These are phyloP conservation scores for Aquanectria penicillioides DNA, from an alignment of 2,329 filamentous ascomycete genomes.

Conservation along the genomic window DNA sequence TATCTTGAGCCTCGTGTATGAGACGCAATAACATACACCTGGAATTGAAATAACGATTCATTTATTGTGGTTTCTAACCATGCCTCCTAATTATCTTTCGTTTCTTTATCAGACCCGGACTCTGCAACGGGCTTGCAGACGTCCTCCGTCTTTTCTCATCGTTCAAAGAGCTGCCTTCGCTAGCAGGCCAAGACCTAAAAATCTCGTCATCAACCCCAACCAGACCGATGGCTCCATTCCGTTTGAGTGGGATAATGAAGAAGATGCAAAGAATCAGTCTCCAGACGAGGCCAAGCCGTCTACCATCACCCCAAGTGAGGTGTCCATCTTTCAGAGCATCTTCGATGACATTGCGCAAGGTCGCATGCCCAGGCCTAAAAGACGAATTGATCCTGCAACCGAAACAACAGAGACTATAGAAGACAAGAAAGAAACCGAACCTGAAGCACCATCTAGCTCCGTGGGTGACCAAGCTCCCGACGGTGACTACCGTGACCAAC, in stretches of 20 bases:
- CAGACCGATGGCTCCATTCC: constrained; percentile 56
- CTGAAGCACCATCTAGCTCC: constrained; percentile 32
- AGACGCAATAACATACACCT: background rate
- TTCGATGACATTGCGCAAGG: constrained; percentile 55
- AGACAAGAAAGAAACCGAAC: constrained; percentile 1
- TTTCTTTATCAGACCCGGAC: constrained; percentile 81
- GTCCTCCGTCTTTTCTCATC: constrained; percentile 35
- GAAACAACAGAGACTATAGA: background rate
- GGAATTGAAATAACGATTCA: background rate
- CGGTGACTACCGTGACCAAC: constrained; percentile 46
- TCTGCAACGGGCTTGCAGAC: constrained; percentile 46
- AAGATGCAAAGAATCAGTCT: constrained; percentile 38
- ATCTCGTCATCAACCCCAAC: constrained; percentile 16
- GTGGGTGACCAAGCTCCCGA: constrained; percentile 47
- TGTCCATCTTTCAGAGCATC: constrained; percentile 68
- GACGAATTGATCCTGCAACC: constrained; percentile 25
- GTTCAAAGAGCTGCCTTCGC: constrained; percentile 34
- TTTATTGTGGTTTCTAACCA: constrained; percentile 36
- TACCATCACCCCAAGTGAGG: constrained; percentile 63
- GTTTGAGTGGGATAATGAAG: constrained; percentile 62
- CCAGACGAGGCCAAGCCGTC: constrained; percentile 25
- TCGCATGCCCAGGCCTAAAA: constrained; percentile 44
- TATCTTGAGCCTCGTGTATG: background rate
- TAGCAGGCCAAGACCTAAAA: constrained; percentile 17
- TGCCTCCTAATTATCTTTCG: constrained; percentile 65